A percentile compares a stretch with the other conserved stretches of the same genome.
phyloP scores from a whole-genome alignment of 495 filamentous ascomycete genomes.

The Penicillium dipodomyicola region DNA sequence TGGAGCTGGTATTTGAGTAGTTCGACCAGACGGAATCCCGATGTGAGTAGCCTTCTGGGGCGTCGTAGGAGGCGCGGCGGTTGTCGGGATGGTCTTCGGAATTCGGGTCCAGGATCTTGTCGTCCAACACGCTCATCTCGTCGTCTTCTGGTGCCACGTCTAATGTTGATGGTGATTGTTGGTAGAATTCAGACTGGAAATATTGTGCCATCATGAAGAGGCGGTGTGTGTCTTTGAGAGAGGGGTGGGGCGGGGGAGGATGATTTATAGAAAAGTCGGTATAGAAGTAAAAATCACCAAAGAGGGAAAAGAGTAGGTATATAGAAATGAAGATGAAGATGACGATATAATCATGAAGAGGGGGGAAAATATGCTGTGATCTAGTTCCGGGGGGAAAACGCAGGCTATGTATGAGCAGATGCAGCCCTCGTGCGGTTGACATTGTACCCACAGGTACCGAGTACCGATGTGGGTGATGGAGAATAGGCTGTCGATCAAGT shows the following conservation, averaged over 20 bases:
- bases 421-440: slow-evolving; percentile 17
- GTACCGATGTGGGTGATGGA: slow-evolving; percentile 14
- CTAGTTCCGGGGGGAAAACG: slow-evolving; percentile 20
- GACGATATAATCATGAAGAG: slow-evolving; percentile 18
- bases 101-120: slow-evolving; percentile 74
- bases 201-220: slow-evolving; percentile 45
- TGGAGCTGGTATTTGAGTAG: slow-evolving; percentile 55
- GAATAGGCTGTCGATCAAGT: slow-evolving; percentile 17
- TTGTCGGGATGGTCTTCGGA: slow-evolving; percentile 66
- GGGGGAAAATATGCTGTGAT: slow-evolving; percentile 12
- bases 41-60: slow-evolving; percentile 67
- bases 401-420: slow-evolving; percentile 29
- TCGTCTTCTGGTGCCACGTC: slow-evolving; percentile 73
- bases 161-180: slow-evolving; percentile 59
- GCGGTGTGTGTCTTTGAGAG: slow-evolving; percentile 25
- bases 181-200: slow-evolving; percentile 58
- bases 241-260: slow-evolving; percentile 16
- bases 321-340: slow-evolving; percentile 23
- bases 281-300: slow-evolving; percentile 14
- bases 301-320: slow-evolving; percentile 18
- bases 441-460: slow-evolving; percentile 12
- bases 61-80: slow-evolving; percentile 70
- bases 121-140: slow-evolving; percentile 77
- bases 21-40: slow-evolving; percentile 74
- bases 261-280: slow-evolving; percentile 30